Evolutionary conservation across 2,329 filamentous ascomycete genomes (phyloP).

Genomic region (Aspergillaceae sp.): DNA sequence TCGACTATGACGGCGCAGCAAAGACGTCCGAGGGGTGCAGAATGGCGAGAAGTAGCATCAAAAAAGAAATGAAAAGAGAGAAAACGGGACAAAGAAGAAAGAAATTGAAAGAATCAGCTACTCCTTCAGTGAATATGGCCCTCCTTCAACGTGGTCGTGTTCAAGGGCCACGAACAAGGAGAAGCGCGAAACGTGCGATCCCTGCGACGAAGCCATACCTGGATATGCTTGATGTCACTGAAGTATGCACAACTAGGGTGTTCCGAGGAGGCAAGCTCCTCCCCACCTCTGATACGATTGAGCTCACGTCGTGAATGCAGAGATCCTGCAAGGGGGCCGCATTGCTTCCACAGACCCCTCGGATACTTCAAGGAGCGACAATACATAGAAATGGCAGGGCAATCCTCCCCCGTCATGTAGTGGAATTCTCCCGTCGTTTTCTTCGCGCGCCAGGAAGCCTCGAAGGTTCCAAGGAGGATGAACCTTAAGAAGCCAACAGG

Average conservation of each 20-base stretch:
- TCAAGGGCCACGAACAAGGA: conserved; percentile 25
- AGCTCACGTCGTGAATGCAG: conserved; percentile 25
- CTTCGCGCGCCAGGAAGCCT: not conserved
- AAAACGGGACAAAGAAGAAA: conserved; percentile 4
- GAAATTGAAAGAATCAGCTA: conserved; percentile 12
- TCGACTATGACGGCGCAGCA: conserved; percentile 9
- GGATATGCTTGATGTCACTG: conserved; percentile 31
- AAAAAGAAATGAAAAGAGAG: conserved; percentile 8
- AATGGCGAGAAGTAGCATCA: conserved; percentile 2
- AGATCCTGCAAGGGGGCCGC: conserved; percentile 25
- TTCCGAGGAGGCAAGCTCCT: not conserved
- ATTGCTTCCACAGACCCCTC: conserved; percentile 12
- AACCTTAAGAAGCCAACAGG: conserved; percentile 3
- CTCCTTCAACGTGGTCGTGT: conserved; percentile 16
- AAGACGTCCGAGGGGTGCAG: conserved; percentile 6
- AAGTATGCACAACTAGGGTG: conserved; percentile 18
- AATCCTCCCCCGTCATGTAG: not conserved
- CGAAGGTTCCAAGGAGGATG: conserved; percentile 4
- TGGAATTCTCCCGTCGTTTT: not conserved
- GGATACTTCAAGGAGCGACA: conserved; percentile 10
- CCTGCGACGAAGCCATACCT: conserved; percentile 31
- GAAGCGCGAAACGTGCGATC: conserved; percentile 23
- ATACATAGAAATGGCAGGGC: conserved; percentile 12
- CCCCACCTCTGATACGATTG: conserved; percentile 2
- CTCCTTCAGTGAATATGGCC: conserved; percentile 14